Conservation (phyloP, 768 basidiomycete species). For the Paxillus rubicundulus region DNA sequence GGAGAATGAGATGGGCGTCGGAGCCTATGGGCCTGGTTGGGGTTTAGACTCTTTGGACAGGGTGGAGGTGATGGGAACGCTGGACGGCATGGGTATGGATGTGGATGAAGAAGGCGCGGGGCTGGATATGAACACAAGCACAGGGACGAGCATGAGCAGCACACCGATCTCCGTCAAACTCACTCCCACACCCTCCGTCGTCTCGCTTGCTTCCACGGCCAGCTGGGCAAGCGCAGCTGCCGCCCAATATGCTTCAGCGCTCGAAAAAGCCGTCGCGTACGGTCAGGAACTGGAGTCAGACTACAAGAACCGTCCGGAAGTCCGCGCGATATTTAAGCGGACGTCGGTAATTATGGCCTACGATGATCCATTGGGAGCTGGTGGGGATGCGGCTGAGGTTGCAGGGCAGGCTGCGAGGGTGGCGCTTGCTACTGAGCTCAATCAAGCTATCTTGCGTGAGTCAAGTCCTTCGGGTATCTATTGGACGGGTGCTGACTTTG, state of each 20-base stretch:
- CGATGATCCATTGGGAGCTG: conserved; percentile 66
- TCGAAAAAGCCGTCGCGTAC: conserved; percentile 68
- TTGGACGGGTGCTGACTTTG: conserved; percentile 1
- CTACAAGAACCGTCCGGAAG: conserved; percentile 62
- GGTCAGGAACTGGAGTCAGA: conserved; percentile 69
- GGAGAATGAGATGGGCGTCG: conserved; percentile 33
- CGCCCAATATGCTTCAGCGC: conserved; percentile 50
- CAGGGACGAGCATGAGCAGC: conserved; percentile 14
- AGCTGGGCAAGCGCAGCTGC: conserved; percentile 24
- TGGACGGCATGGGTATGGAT: conserved; percentile 58
- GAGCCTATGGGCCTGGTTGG: conserved; percentile 21
- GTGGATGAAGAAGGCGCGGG: conserved; percentile 38
- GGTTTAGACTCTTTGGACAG: conserved; percentile 31
- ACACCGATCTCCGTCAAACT: conserved; percentile 31
- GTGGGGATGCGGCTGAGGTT: conserved; percentile 62
- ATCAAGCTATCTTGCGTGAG: conserved; percentile 80
- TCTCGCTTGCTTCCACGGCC: conserved; percentile 26
- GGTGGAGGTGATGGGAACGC: conserved; percentile 38
- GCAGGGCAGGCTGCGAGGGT: conserved; percentile 67
- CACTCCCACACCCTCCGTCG: conserved; percentile 28
- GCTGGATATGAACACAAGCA: conserved; percentile 9
- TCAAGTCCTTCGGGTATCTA: conserved; percentile 6
- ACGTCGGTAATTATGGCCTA: conserved; percentile 82
- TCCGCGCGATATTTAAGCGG: conserved; percentile 64
- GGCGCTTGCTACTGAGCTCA: conserved; percentile 70